phyloP scores from a whole-genome alignment of 2,329 filamentous ascomycete species.

The Ascosphaera pollenicola region DNA sequence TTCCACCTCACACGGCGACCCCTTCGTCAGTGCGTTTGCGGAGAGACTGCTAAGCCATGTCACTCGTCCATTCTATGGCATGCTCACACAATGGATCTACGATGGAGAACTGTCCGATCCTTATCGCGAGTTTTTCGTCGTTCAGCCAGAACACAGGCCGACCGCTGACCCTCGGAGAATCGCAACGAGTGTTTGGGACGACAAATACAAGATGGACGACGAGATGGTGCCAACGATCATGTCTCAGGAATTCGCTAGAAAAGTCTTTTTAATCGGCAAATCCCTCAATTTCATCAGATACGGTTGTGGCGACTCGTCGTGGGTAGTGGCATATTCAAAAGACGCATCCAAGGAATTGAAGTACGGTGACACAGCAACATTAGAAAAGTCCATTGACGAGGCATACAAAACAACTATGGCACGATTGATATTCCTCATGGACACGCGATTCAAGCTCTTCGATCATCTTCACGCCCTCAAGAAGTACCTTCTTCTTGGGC shows the following conservation, averaged over 20 bases:
- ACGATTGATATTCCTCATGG: slow-evolving; percentile 80
- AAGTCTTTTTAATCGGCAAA: slow-evolving; percentile 93
- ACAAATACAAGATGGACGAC: slow-evolving; percentile 75
- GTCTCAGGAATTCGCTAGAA: slow-evolving; percentile 79
- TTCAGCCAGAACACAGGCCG: slow-evolving; percentile 44
- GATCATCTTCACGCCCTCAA: slow-evolving; percentile 82
- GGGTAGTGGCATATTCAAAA: slow-evolving; percentile 93
- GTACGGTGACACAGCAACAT: slow-evolving; percentile 79
- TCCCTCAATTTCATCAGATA: slow-evolving; percentile 96
- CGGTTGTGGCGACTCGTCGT: slow-evolving; percentile 77
- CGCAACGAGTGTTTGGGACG: slow-evolving; percentile 88
- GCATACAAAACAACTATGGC: slow-evolving; percentile 98
- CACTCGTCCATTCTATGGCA: slow-evolving; percentile 88
- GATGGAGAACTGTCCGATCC: slow-evolving; percentile 96
- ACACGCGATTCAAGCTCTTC: slow-evolving; percentile 82
- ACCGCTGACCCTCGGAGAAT: slow-evolving; percentile 25
- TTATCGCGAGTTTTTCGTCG: slow-evolving; percentile 86
- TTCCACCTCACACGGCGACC: slow-evolving; percentile 82
- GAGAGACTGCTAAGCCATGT: slow-evolving; percentile 72
- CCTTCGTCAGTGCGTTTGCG: slow-evolving; percentile 80
- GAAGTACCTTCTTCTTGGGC: slow-evolving; percentile 80
- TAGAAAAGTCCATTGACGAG: slow-evolving; percentile 86
- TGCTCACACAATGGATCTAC: slow-evolving; percentile 92
- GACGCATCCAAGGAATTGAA: slow-evolving; percentile 73
- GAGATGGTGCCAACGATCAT: slow-evolving; percentile 86